These are phyloP conservation scores for Westerdykella ornata DNA, from an alignment of 2,329 filamentous ascomycete species.

Conservation along the genomic window DNA sequence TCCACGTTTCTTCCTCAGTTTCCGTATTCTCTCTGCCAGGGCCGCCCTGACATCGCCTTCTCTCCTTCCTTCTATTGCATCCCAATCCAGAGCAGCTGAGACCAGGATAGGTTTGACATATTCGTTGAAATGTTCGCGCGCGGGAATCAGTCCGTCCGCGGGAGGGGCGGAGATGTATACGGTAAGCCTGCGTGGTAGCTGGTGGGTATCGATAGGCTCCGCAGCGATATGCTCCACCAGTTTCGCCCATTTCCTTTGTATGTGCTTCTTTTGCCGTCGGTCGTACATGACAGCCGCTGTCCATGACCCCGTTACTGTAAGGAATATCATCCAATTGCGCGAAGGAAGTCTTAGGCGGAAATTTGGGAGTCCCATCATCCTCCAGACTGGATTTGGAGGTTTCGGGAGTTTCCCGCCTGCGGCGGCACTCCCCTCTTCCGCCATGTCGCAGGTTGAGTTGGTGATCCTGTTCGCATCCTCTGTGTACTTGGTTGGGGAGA, in stretches of 20 bases:
- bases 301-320: conserved; percentile 69
- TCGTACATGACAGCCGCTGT: conserved; percentile 83
- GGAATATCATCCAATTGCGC: conserved; percentile 96
- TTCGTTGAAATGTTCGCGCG: conserved; percentile 93
- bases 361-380: conserved; percentile 58
- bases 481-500: no score
- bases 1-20: conserved; percentile 53
- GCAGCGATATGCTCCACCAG: conserved; percentile 77
- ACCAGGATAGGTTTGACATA: conserved; percentile 92
- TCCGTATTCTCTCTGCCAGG: conserved; percentile 77
- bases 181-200: conserved; percentile 76
- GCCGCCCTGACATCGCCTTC: conserved; percentile 89
- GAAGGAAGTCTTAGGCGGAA: conserved; percentile 81
- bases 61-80: conserved; percentile 83
- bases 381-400: conserved; percentile 35
- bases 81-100: conserved; percentile 87
- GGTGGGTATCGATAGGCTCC: conserved; percentile 64
- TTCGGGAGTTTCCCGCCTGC: conserved; percentile 20
- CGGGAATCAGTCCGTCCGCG: conserved; percentile 71
- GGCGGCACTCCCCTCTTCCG: neutral
- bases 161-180: conserved; percentile 82
- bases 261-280: conserved; percentile 77
- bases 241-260: conserved; percentile 78
- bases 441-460: no score
- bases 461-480: no score